Base-by-base conservation (phyloP, 768 basidiomycete species). In the Pilatotrama ljubarskyi region DNA sequence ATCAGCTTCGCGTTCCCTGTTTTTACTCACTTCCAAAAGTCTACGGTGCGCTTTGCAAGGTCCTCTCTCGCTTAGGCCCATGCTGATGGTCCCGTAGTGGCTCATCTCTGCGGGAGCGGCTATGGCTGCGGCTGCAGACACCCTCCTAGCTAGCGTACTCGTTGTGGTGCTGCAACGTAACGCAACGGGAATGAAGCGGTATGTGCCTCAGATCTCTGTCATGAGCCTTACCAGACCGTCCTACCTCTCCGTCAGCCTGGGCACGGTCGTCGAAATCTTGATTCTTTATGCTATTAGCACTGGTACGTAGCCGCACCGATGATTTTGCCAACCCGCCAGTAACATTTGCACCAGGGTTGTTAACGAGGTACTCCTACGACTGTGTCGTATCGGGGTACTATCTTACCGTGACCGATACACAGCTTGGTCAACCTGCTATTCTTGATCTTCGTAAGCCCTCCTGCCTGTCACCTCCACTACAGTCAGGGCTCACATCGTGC, bases 101-200 rank as follows among this genome's bases (percentile, higher is more conserved):
- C 40, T 57, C 25, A 49, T 57, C 15, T 57, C 55, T 14, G 55
- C 44, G 2, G 55, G 55, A 17, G 55, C 55, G 5, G 55, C 47
- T 8, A 57, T 57, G 55, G 55, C 55, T 22, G 38, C 40, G 8
- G 15, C 42, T 9, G 55, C 47, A 10, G 55, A 57, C 18, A 47
- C 18, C 7, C 11, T 57, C 5, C 26, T 57, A 13, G 29, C 55
- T 3, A 17, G 55, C 47, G 40, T 50, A 38, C 47, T 57, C 25
- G 55, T 57, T 1, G 41, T 26, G 15, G 37, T 57, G 5, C 29
- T 57, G n/a, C 46, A 26, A 10, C 24, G 37, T 3, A 57, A 50
- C 47, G 32, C 22, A 10, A 42, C 47, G 5, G 55, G 55, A 13
- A 49, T 57, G 38, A 57, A 57, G 29, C 55, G 55, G 55, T 57